These are phyloP conservation scores for Acanthamoeba sp. DNA, from an alignment of 208 protist species.

Conservation along the genomic window DNA sequence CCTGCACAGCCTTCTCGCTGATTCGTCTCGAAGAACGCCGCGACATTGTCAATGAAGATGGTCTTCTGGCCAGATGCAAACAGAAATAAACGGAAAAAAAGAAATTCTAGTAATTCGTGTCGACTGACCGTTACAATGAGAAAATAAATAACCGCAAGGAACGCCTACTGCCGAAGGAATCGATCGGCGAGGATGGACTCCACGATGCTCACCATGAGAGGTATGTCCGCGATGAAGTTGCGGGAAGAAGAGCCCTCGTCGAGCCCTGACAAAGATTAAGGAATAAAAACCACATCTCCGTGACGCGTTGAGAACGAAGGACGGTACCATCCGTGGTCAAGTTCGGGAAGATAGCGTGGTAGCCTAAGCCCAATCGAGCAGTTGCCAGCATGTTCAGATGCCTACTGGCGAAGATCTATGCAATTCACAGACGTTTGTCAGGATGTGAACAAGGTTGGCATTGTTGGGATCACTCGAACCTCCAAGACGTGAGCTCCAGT, in stretches of 20 bases:
- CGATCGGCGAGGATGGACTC: slow-evolving; percentile 43
- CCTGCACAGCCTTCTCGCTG: too few relatives aligned
- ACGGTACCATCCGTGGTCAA: not conserved
- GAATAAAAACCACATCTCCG: not conserved
- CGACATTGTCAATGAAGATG: not conserved
- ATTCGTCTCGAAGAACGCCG: not conserved
- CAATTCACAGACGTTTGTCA: too few relatives aligned
- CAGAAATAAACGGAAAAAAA: not conserved
- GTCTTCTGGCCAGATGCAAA: not conserved
- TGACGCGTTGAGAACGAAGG: not conserved
- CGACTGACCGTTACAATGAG: not conserved
- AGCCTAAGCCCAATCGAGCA: not conserved
- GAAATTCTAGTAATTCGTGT: not conserved
- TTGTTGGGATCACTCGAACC: not conserved
- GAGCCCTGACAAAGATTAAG: not conserved
- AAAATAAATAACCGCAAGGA: not conserved
- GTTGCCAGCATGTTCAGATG: not conserved
- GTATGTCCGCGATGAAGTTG: slow-evolving; percentile 44
- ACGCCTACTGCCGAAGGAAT: not conserved
- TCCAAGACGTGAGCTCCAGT: not conserved
- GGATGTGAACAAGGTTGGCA: too few relatives aligned
- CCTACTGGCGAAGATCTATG: not conserved
- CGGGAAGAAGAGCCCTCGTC: not conserved
- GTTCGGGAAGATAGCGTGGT: not conserved
- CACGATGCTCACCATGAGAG: not conserved